Percentiles rank a stretch among this genome's conserved stretches.
Evolutionary conservation across 305 asterid species (phyloP).

Genomic region (Salvia sclarea): DNA sequence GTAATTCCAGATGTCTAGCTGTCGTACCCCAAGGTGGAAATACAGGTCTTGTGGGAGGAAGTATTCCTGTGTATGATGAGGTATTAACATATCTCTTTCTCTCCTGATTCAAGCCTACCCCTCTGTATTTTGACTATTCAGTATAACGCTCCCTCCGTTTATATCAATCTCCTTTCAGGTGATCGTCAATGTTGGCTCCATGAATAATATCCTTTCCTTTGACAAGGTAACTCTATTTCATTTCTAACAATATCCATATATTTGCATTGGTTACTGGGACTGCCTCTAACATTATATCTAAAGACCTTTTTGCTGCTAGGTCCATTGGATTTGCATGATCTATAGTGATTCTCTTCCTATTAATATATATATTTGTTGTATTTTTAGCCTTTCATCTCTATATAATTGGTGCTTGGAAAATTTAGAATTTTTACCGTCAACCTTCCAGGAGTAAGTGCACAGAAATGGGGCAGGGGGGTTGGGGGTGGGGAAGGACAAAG

Average conservation of each 20-base stretch:
- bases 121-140: conserved; percentile 16
- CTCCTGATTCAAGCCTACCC: conserved; percentile 6
- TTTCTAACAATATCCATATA: conserved; percentile 14
- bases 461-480: too few relatives aligned
- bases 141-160: conserved; percentile 9
- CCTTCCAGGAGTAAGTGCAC: conserved; percentile 9
- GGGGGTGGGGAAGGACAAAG: background rate
- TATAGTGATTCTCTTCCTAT: conserved; percentile 17
- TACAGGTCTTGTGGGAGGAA: conserved; percentile 99
- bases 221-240: conserved; percentile 64
- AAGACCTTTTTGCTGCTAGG: conserved; percentile 5
- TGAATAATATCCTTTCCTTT: conserved; percentile 78
- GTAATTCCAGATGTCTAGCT: conserved; percentile 82
- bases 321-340: conserved; percentile 19
- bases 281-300: background rate
- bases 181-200: conserved; percentile 70
- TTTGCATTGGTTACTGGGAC: conserved; percentile 23
- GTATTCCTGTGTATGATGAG: conserved; percentile 96
- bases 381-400: conserved; percentile 21
- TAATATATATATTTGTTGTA: conserved; percentile 16
- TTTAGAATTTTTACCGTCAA: conserved; percentile 3
- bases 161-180: conserved; percentile 57
- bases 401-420: conserved; percentile 15
- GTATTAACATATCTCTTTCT: conserved; percentile 41
- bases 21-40: conserved; percentile 99